phyloP scores from a whole-genome alignment of 2,329 filamentous ascomycete species.

The Xylariaceae sp. region DNA sequence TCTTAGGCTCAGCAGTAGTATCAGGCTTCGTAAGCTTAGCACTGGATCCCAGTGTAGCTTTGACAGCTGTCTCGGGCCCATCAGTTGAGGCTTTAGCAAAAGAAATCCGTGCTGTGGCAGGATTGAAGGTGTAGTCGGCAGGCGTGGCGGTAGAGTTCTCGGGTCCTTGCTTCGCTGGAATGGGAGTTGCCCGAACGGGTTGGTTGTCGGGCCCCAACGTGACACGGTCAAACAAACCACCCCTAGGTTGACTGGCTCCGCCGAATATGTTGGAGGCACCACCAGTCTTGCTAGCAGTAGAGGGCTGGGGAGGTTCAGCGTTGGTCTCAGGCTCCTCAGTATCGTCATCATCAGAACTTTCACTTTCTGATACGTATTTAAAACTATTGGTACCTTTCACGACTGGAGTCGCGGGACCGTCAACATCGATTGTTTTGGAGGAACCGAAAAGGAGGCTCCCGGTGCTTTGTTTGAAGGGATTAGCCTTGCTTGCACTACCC shows the following conservation, averaged over 20 bases:
- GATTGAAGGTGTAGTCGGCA: constrained; percentile 31
- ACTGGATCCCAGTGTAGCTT: constrained; percentile 7
- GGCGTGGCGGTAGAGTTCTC: constrained; percentile 23
- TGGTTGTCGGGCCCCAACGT: constrained; percentile 31
- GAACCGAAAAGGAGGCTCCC: constrained; percentile 39
- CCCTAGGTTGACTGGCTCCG: constrained; percentile 23
- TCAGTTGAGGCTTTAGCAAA: constrained; percentile 21
- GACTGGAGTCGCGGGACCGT: constrained; percentile 11
- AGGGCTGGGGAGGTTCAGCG: constrained; percentile 35
- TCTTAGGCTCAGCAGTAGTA: constrained; percentile 25
- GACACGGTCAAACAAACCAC: constrained; percentile 32
- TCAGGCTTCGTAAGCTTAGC: constrained; percentile 31
- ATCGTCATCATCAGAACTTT: constrained; percentile 42
- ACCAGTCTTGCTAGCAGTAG: constrained; percentile 30
- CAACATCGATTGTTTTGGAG: constrained; percentile 32
- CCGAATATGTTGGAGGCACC: constrained; percentile 23
- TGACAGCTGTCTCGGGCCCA: constrained; percentile 6
- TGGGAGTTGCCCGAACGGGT: constrained; percentile 27
- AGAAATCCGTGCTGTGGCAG: constrained; percentile 30
- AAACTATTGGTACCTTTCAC: constrained; percentile 49
- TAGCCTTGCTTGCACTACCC: constrained; percentile 30
- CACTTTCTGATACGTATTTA: constrained; percentile 54
- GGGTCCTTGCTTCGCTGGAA: constrained; percentile 16
- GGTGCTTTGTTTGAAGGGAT: constrained; percentile 33
- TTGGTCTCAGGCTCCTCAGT: constrained; percentile 45